A percentile compares a stretch with the other conserved stretches of the same genome.
These are phyloP conservation scores for Ambrosiella xylebori DNA, from an alignment of 2,329 filamentous ascomycete species.

Conservation along the genomic window DNA sequence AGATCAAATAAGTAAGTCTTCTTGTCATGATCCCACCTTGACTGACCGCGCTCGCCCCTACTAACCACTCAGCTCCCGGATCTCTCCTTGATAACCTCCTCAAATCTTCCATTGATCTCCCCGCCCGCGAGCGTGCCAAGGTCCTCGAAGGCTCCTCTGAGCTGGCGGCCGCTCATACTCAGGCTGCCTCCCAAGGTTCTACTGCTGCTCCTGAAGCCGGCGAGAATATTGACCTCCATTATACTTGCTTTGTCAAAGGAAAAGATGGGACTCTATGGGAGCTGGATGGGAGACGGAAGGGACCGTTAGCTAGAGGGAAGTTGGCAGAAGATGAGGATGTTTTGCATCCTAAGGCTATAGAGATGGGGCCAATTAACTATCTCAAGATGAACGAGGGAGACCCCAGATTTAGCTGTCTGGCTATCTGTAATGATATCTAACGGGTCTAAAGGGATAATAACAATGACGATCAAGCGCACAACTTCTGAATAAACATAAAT, in stretches of 20 bases:
- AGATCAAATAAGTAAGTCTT: slow-evolving; percentile 36
- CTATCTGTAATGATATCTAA: not conserved
- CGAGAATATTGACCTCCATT: slow-evolving; percentile 83
- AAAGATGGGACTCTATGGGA: slow-evolving; percentile 46
- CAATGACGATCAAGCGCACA: not conserved
- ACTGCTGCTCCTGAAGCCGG: slow-evolving; percentile 60
- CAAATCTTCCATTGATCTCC: slow-evolving; percentile 50
- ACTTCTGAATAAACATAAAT: not conserved
- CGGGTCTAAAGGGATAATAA: not conserved
- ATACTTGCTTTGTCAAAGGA: slow-evolving; percentile 80
- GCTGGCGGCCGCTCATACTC: slow-evolving; percentile 62
- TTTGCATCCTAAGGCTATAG: slow-evolving; percentile 56
- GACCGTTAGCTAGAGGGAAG: slow-evolving; percentile 36
- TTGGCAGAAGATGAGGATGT: slow-evolving; percentile 49
- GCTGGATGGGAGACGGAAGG: slow-evolving; percentile 41
- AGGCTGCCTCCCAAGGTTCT: slow-evolving; percentile 60
- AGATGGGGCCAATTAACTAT: slow-evolving; percentile 46
- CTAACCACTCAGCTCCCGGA: slow-evolving; percentile 22
- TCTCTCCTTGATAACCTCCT: slow-evolving; percentile 50
- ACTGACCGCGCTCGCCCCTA: not conserved
- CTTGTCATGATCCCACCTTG: not conserved
- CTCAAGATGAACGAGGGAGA: slow-evolving; percentile 38
- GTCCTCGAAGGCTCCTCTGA: slow-evolving; percentile 61
- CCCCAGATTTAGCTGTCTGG: slow-evolving; percentile 41
- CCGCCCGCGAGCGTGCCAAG: slow-evolving; percentile 46